Base-by-base conservation (phyloP, 148 eudicot genomes). In the Camellia lanceoleosa region DNA sequence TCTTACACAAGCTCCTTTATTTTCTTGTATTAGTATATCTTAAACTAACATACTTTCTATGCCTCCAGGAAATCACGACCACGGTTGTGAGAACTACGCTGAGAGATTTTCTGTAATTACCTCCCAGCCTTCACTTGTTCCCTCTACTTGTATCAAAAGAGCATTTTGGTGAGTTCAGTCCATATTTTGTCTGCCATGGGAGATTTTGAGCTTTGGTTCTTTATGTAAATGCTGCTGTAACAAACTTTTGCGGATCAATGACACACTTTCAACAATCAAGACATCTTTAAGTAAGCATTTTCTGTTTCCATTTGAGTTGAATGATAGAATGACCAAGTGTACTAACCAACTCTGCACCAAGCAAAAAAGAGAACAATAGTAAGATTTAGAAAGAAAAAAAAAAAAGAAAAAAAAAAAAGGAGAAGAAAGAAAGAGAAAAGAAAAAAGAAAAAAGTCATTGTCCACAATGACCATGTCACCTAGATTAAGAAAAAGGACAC, bases 21-120 rank as follows among this genome's bases (percentile, higher is more conserved):
- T 7, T 74, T 54, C 20, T 7, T 7, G 2, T 30, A 14, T 30
- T 72, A 43, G 19, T 74, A 43, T 55, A 7, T 46, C 12, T 52
- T 42, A 30, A 41, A 47, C 64, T 71, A 51, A 59, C 67, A 6
- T 55, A 43, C 19, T 42, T 49, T 54, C 30, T 41, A 38, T 62
- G 64, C 7, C 55, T 82, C 19, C 80, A 87, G 90, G 90, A 79
- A 51, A 68, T 68, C 23, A 16, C 60, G 14, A 44, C 64, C 49
- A 14, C 74, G 7, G 75, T 59, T 3, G 75, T 43, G 71, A 81
- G 78, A 80, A 84, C 83, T 69, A 85, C 86, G 43, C 81, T 87
- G 81, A 83, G 85, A 76, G 90, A 87, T 74, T 78, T 87, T 68
- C 83, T 87, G 15, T 82, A 81, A 78, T 54, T 73, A 13, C 59